phyloP scores from a whole-genome alignment of 208 protist genomes.

The Tetramitus jugosus region DNA sequence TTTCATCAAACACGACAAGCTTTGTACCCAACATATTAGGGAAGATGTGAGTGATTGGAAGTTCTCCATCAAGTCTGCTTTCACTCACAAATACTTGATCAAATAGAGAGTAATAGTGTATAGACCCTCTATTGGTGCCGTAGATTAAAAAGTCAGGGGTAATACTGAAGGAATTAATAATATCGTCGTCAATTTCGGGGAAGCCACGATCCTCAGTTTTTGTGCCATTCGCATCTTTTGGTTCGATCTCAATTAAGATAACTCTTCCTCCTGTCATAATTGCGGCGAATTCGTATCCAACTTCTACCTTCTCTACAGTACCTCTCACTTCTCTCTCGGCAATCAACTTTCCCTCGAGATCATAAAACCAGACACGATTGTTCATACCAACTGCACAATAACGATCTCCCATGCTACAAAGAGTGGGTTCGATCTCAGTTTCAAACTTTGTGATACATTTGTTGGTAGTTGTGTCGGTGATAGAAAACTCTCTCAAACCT shows the following conservation, averaged over 20 bases:
- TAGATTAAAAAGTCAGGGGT: constrained; percentile 83
- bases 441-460: constrained; percentile 53
- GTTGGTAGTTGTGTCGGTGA: constrained; percentile 64
- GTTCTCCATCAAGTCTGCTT: constrained; percentile 48
- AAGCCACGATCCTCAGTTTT: constrained; percentile 36
- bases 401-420: constrained; percentile 65
- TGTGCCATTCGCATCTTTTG: constrained; percentile 37
- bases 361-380: constrained; percentile 73
- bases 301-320: constrained; percentile 54
- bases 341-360: constrained; percentile 38
- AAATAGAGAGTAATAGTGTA: constrained; percentile 66
- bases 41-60: constrained; percentile 60
- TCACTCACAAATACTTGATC: constrained; percentile 74
- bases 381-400: constrained; percentile 64
- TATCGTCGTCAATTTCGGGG: constrained; percentile 49
- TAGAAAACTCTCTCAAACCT: constrained; percentile 63
- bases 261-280: constrained; percentile 68
- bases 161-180: constrained; percentile 66
- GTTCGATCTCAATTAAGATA: constrained; percentile 62
- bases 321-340: constrained; percentile 53
- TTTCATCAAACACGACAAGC: constrained; percentile 72
- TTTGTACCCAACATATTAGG: constrained; percentile 76
- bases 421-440: constrained; percentile 68
- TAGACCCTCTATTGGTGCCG: constrained; percentile 54
- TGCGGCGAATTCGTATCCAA: constrained; percentile 65